A percentile compares a stretch with the other conserved stretches of the same genome.
These are phyloP conservation scores for Sporisorium scitamineum DNA, from an alignment of 1,284 basidiomycete genomes.

Conservation along the genomic window DNA sequence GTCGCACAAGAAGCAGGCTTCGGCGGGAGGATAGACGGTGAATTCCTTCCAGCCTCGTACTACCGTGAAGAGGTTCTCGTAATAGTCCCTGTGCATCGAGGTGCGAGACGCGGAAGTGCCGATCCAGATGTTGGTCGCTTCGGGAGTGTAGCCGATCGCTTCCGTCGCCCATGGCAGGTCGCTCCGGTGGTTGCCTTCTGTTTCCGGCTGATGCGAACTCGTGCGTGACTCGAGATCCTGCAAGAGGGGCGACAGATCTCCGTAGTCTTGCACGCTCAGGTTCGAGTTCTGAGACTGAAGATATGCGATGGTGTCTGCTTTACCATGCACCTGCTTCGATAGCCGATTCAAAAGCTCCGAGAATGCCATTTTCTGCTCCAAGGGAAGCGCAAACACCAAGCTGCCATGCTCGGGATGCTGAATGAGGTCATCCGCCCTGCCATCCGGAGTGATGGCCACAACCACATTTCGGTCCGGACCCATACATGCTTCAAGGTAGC, in stretches of 20 bases:
- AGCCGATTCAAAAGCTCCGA: conserved; percentile 37
- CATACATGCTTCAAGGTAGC: conserved; percentile 51
- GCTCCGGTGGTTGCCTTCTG: not conserved
- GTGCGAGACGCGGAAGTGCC: conserved; percentile 49
- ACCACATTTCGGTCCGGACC: conserved; percentile 31
- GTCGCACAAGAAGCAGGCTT: conserved; percentile 57
- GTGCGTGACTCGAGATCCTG: conserved; percentile 32
- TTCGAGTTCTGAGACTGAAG: conserved; percentile 65
- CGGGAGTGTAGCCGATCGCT: conserved; percentile 52
- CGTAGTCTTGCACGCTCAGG: conserved; percentile 46
- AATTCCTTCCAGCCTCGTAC: conserved; percentile 61
- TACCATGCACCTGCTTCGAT: conserved; percentile 11
- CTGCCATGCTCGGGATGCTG: conserved; percentile 12
- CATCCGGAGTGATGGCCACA: conserved; percentile 62
- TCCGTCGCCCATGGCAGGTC: conserved; percentile 55
- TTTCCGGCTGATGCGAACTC: not conserved
- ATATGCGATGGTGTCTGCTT: conserved; percentile 46
- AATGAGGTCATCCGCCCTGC: conserved; percentile 59
- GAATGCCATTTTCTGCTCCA: conserved; percentile 45
- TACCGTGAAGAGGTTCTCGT: conserved; percentile 65
- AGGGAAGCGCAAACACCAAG: conserved; percentile 59
- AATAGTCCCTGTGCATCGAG: conserved; percentile 58
- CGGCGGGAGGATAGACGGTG: conserved; percentile 57
- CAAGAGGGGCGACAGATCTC: conserved; percentile 55
- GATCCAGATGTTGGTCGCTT: conserved; percentile 65